Conservation (phyloP, 2,329 filamentous ascomycete genomes). For the Ophiostoma novo-ulmi region DNA sequence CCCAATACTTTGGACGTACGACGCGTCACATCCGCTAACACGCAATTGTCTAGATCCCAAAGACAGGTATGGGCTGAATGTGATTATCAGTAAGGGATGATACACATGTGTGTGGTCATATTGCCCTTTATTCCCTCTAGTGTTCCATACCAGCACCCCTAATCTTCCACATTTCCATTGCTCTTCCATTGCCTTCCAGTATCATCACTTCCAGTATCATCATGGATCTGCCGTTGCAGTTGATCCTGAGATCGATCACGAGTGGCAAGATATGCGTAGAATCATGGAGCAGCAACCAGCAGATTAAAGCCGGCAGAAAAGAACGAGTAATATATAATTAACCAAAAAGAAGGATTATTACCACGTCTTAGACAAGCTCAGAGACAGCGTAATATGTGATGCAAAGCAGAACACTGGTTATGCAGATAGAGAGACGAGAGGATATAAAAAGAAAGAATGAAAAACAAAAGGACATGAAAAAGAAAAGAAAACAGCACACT, state of each 20-base stretch:
- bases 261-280: neutral
- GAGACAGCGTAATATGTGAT: constrained; percentile 1
- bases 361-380: neutral
- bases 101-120: neutral
- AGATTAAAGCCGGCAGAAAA: neutral
- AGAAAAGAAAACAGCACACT: neutral
- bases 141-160: neutral
- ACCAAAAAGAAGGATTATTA: neutral
- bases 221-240: constrained; percentile 9
- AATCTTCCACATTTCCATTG: neutral
- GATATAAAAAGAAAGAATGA: neutral
- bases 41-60: neutral
- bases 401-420: neutral
- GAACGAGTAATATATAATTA: neutral
- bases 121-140: neutral
- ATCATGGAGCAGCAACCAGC: too few relatives aligned
- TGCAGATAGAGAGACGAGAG: neutral
- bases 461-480: neutral
- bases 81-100: neutral
- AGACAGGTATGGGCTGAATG: constrained; percentile 1
- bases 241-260: neutral
- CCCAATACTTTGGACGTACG: neutral
- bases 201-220: neutral
- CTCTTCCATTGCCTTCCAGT: neutral
- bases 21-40: constrained; percentile 1